These are phyloP conservation scores for Acer saccharum DNA, from an alignment of 345 rosid species.

Conservation along the genomic window DNA sequence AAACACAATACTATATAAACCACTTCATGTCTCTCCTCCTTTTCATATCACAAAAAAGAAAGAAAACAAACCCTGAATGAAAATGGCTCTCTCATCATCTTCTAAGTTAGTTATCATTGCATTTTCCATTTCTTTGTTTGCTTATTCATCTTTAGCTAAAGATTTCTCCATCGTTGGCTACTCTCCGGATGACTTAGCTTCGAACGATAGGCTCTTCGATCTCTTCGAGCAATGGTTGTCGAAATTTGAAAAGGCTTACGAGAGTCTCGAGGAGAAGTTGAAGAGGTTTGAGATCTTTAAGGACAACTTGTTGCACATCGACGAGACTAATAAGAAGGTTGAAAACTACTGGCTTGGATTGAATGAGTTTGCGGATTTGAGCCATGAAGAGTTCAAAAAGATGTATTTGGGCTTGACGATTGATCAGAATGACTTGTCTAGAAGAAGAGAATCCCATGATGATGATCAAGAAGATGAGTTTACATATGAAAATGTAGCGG, in stretches of 20 bases:
- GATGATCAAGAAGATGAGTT: conserved; percentile 20
- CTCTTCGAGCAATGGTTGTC: conserved; percentile 79
- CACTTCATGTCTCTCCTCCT: conserved; percentile 11
- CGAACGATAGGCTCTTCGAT: conserved; percentile 55
- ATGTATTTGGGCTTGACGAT: conserved; percentile 47
- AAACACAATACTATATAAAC: conserved; percentile 29
- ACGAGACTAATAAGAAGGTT: conserved; percentile 63
- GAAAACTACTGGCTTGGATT: conserved; percentile 59
- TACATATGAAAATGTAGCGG: conserved; percentile 34
- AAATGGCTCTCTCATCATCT: conserved; percentile 39
- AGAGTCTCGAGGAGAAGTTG: conserved; percentile 63
- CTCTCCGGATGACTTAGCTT: conserved; percentile 57
- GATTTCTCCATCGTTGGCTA: conserved; percentile 85
- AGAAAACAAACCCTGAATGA: conserved; percentile 2
- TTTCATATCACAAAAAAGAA: not conserved
- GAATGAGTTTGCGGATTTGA: conserved; percentile 64
- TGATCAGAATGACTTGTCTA: conserved; percentile 11
- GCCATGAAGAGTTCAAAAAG: conserved; percentile 61
- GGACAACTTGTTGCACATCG: conserved; percentile 78
- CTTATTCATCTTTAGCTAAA: conserved; percentile 41
- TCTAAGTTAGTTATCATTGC: conserved; percentile 34
- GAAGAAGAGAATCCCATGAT: conserved; percentile 16
- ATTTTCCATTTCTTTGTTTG: conserved; percentile 36
- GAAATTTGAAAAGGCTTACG: conserved; percentile 61
- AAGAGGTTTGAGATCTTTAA: conserved; percentile 67